Evolutionary conservation across 2,329 filamentous ascomycete genomes (phyloP).

Genomic region (Stagonosporopsis vannaccii): DNA sequence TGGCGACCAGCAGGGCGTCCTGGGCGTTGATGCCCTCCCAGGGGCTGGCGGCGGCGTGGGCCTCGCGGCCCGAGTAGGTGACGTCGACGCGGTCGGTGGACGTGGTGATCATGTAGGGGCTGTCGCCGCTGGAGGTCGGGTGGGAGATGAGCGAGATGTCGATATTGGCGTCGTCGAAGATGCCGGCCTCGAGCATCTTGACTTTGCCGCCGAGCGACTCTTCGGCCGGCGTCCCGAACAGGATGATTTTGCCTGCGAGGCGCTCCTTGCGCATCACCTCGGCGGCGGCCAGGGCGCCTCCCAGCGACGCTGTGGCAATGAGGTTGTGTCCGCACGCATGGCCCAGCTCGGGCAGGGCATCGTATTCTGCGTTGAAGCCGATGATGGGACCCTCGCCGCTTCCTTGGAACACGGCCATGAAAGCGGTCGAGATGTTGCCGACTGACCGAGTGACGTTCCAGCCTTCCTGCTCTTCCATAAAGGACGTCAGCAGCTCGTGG

Average conservation of each 20-base stretch:
- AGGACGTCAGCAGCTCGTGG: conserved; percentile 59
- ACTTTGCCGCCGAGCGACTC: conserved; percentile 55
- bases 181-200: conserved; percentile 53
- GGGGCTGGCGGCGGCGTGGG: conserved; percentile 43
- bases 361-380: conserved; percentile 52
- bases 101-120: conserved; percentile 58
- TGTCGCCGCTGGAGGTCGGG: conserved; percentile 49
- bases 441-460: conserved; percentile 43
- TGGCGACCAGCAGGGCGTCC: conserved; percentile 27
- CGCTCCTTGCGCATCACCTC: conserved; percentile 35
- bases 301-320: conserved; percentile 51
- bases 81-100: conserved; percentile 23
- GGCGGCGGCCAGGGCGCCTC: conserved; percentile 50
- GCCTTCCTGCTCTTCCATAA: conserved; percentile 50
- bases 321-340: conserved; percentile 58
- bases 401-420: conserved; percentile 39
- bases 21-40: conserved; percentile 39
- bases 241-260: conserved; percentile 47
- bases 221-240: conserved; percentile 57
- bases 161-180: conserved; percentile 49
- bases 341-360: conserved; percentile 52
- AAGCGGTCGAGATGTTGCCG: conserved; percentile 47
- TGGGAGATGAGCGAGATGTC: conserved; percentile 42
- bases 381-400: conserved; percentile 51
- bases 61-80: conserved; percentile 20